Percentiles rank a stretch among this genome's conserved stretches.
Evolutionary conservation across 441 rosid genomes (phyloP).

Genomic region (Kokia cookei): DNA sequence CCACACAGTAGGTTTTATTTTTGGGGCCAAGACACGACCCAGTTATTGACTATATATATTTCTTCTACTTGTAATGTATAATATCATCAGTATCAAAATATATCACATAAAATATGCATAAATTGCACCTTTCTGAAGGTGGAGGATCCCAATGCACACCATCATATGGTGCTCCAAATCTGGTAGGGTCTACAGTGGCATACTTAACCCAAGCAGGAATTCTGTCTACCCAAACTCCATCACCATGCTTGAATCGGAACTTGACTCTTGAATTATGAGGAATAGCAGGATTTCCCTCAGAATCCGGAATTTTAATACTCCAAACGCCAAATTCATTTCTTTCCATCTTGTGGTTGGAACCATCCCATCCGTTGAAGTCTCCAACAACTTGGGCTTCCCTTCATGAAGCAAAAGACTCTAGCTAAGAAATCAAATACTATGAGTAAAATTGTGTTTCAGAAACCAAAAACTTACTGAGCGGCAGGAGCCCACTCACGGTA

Average conservation of each 20-base stretch:
- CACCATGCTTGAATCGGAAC: conserved; percentile 59
- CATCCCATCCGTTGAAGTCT: conserved; percentile 85
- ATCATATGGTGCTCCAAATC: conserved; percentile 78
- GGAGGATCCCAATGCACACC: conserved; percentile 86
- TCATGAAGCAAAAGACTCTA: conserved; percentile 14
- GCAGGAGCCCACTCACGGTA: conserved; percentile 92
- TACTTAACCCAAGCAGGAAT: conserved; percentile 82
- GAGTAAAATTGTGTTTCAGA: not conserved
- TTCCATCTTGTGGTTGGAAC: conserved; percentile 71
- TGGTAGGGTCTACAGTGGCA: conserved; percentile 57
- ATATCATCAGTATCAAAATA: conserved; percentile 1
- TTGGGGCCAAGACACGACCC: not conserved
- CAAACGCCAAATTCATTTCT: conserved; percentile 77
- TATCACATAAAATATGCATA: not conserved
- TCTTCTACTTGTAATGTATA: not conserved
- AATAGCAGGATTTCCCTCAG: conserved; percentile 49
- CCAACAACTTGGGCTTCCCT: conserved; percentile 85
- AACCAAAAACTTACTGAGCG: conserved; percentile 51
- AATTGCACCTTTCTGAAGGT: conserved; percentile 50
- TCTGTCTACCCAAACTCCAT: conserved; percentile 65
- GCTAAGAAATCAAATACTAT: conserved; percentile 11
- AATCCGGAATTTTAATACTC: conserved; percentile 61
- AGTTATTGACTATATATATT: not conserved
- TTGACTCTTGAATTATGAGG: conserved; percentile 80
- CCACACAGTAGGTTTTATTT: not conserved